Evolutionary conservation across 1,139 yeast species (phyloP).

Genomic region (Suhomyces bokatorum): DNA sequence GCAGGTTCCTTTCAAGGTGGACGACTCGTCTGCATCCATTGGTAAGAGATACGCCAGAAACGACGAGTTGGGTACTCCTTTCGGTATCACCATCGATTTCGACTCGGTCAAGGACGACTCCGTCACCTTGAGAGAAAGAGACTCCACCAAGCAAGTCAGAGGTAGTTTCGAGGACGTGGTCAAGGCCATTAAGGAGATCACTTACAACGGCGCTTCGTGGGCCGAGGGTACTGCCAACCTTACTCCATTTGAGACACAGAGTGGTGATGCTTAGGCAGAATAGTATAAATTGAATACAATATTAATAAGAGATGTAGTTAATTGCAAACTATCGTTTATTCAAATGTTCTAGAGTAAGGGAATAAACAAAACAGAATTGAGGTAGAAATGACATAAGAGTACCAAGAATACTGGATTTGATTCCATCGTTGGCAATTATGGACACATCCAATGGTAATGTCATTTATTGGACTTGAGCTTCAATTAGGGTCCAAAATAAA

Average conservation of each 20-base stretch:
- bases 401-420: too few species aligned
- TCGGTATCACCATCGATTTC: constrained; percentile 97
- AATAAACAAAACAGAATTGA: too few species aligned
- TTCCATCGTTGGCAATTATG: too few species aligned
- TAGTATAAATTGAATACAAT: too few species aligned
- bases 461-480: too few species aligned
- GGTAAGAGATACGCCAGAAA: constrained; percentile 99
- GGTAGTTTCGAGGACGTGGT: constrained; percentile 80
- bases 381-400: too few species aligned
- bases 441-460: too few species aligned
- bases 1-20: constrained; percentile 93
- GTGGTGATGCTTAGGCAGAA: constrained; percentile 23
- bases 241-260: constrained; percentile 60
- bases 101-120: constrained; percentile 89
- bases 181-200: constrained; percentile 73
- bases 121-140: constrained; percentile 97
- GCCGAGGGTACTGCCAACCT: constrained; percentile 75
- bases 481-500: too few species aligned
- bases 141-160: constrained; percentile 94
- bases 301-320: too few species aligned
- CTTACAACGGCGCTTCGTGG: constrained; percentile 79
- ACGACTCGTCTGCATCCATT: constrained; percentile 95
- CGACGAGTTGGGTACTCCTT: constrained; percentile 99
- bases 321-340: too few species aligned
- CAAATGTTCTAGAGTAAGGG: too few species aligned